Conservation (phyloP, 192 early-diverging fungal genomes). For the Coemansia sp. region DNA sequence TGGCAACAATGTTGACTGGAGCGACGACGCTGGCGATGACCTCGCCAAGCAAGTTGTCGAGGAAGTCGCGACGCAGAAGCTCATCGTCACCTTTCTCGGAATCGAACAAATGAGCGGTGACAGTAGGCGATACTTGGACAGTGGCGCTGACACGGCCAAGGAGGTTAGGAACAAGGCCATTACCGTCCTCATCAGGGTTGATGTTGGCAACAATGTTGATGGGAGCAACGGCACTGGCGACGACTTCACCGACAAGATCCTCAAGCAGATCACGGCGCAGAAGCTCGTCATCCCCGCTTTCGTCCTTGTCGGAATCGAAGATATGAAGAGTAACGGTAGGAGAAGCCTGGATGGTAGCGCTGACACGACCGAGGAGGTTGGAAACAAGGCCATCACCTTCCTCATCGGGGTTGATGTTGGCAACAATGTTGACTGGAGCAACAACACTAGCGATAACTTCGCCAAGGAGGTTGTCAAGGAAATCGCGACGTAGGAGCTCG, state of each 20-base stretch:
- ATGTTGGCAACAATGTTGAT: slow-evolving; percentile 34
- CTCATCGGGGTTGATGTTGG: slow-evolving; percentile 32
- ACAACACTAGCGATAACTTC: slow-evolving; percentile 20
- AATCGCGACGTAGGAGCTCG: slow-evolving; percentile 12
- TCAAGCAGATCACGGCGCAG: slow-evolving; percentile 26
- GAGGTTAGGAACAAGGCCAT: slow-evolving; percentile 34
- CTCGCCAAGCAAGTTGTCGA: slow-evolving; percentile 30
- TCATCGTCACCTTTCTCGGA: slow-evolving; percentile 9
- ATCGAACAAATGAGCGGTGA: slow-evolving; percentile 12
- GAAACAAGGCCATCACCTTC: slow-evolving; percentile 26
- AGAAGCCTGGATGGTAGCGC: slow-evolving; percentile 20
- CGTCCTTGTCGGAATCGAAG: slow-evolving; percentile 19
- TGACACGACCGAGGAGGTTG: slow-evolving; percentile 31
- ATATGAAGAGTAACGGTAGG: slow-evolving; percentile 22
- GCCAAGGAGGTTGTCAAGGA: slow-evolving; percentile 18
- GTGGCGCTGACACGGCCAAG: slow-evolving; percentile 32
- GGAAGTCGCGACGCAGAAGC: slow-evolving; percentile 20
- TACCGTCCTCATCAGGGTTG: slow-evolving; percentile 42
- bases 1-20: slow-evolving; percentile 33
- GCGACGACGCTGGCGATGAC: slow-evolving; percentile 27
- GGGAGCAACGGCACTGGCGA: slow-evolving; percentile 27
- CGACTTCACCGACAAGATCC: slow-evolving; percentile 26
- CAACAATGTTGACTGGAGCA: slow-evolving; percentile 27
- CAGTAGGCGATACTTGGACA: slow-evolving; percentile 18
- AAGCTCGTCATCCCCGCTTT: slow-evolving; percentile 9